These are phyloP conservation scores for Manihot esculenta DNA, from an alignment of 441 rosid species.

Conservation along the genomic window DNA sequence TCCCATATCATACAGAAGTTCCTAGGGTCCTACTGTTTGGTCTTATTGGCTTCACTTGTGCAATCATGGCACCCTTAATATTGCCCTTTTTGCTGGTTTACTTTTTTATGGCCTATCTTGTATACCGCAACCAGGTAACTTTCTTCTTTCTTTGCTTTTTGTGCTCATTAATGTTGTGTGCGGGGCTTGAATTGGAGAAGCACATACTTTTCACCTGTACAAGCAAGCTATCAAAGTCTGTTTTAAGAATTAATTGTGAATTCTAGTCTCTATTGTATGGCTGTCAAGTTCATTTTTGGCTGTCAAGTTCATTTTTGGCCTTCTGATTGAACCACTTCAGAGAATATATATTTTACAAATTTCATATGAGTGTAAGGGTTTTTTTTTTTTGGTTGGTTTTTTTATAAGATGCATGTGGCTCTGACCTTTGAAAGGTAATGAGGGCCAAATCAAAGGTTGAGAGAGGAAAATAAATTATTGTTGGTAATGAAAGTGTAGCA, in stretches of 20 bases:
- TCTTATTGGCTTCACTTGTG: slow-evolving; percentile 80
- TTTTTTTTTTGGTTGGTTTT: too few species aligned
- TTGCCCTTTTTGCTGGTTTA: slow-evolving; percentile 78
- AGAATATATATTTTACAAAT: background rate
- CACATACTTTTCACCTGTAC: slow-evolving; percentile 7
- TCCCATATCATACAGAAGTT: slow-evolving; percentile 89
- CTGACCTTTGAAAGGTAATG: background rate
- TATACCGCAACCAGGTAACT: slow-evolving; percentile 85
- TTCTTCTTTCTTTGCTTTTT: slow-evolving; percentile 14
- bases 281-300: background rate
- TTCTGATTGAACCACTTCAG: background rate
- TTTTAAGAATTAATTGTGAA: background rate
- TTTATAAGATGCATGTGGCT: background rate
- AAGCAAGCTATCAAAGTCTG: slow-evolving; percentile 6
- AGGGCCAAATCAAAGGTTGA: background rate
- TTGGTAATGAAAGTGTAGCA: too few species aligned
- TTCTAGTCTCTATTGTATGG: background rate
- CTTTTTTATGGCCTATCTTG: slow-evolving; percentile 68
- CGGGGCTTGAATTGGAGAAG: slow-evolving; percentile 10
- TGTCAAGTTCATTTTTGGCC: background rate
- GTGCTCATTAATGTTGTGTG: slow-evolving; percentile 2
- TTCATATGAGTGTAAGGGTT: too few species aligned
- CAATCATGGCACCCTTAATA: slow-evolving; percentile 82
- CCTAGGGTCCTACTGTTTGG: slow-evolving; percentile 82
- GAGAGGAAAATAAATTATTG: background rate